phyloP scores from a whole-genome alignment of 2,329 filamentous ascomycete genomes.

The Sordariomycetes sp. region DNA sequence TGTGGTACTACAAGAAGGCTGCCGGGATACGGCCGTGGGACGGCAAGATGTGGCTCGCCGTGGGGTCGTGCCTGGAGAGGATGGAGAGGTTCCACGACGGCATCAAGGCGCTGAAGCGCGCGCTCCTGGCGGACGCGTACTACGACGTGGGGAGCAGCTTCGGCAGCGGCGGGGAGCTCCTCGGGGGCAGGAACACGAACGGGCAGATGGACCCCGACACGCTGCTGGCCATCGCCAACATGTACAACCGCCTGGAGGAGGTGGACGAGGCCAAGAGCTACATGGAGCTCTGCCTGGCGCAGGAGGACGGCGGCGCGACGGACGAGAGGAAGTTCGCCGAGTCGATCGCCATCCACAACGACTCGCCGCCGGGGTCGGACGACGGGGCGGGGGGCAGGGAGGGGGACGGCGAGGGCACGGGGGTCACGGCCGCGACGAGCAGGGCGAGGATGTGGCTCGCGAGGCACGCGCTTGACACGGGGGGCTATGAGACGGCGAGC shows the following conservation, averaged over 20 bases:
- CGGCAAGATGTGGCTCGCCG: slow-evolving; percentile 97
- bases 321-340: slow-evolving; percentile 31
- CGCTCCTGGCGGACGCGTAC: slow-evolving; percentile 77
- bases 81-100: slow-evolving; percentile 81
- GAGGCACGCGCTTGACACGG: slow-evolving; percentile 62
- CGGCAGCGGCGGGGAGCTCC: slow-evolving; percentile 31
- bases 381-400: slow-evolving; percentile 22
- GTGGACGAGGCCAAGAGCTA: slow-evolving; percentile 76
- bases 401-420: slow-evolving; percentile 46
- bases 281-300: slow-evolving; percentile 91
- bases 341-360: slow-evolving; percentile 43
- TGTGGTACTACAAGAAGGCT: slow-evolving; percentile 97
- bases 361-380: slow-evolving; percentile 31
- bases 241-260: slow-evolving; percentile 75
- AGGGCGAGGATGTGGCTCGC: slow-evolving; percentile 93
- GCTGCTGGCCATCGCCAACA: slow-evolving; percentile 75
- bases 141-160: slow-evolving; percentile 57
- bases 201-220: slow-evolving; percentile 78
- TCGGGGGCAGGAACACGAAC: slow-evolving; percentile 37
- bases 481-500: slow-evolving; percentile 67
- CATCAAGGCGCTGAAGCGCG: slow-evolving; percentile 90
- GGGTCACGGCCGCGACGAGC: slow-evolving; percentile 83
- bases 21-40: slow-evolving; percentile 91
- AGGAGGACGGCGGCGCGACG: slow-evolving; percentile 63
- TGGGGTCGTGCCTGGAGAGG: slow-evolving; percentile 83